Base-by-base conservation (phyloP, 768 basidiomycete genomes). In the Naganishia antarctica region DNA sequence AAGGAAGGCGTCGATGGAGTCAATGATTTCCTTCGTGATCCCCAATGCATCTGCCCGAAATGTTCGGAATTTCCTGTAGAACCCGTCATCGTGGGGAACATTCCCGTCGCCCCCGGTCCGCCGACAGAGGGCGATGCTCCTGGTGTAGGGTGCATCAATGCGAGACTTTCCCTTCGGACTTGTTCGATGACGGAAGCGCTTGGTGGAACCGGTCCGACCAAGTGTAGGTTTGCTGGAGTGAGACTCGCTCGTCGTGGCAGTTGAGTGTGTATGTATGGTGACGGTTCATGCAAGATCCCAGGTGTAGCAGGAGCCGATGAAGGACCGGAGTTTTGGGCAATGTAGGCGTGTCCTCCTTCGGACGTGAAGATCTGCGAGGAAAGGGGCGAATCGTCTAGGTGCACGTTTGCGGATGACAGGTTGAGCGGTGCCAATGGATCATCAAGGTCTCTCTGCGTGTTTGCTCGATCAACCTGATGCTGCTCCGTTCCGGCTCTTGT, bases 191-290 rank as follows among this genome's bases (percentile, higher is more conserved):
- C 50, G 26, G 40, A 16, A 21, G 60, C 48, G 25, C 64, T 28
- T 6, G 74, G 76, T 3, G 73, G 63, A 5, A 72, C 68, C 15
- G 76, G 76, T 0, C 74, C 74, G 53, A 77, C 76, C 34, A 74
- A 69, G 47, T 77, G 70, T 2, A 77, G 69, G 9, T 73, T 75
- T 9, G 74, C 64, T 11, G 76, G 76, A 1, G 72, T 74, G 40
- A 74, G 66, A 9, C 73, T 74, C 8, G 69, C 70, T 4, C 76
- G 70, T 29, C 74, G 70, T n/a, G 76, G 76, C 60, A 74, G 74
- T 60, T 77, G 74, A n/a, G 76, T 77, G 50, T 77, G 76, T 26
- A 77, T 77, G 66, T 68, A 77, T 59, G 67, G 62, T 15, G 76
- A 70, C 1, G 76, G 76, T 40, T 57, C 53, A 9, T 57, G 53